Base-by-base conservation (phyloP, 176 grass and related monocot genomes). In the Calamus simplicifolius region DNA sequence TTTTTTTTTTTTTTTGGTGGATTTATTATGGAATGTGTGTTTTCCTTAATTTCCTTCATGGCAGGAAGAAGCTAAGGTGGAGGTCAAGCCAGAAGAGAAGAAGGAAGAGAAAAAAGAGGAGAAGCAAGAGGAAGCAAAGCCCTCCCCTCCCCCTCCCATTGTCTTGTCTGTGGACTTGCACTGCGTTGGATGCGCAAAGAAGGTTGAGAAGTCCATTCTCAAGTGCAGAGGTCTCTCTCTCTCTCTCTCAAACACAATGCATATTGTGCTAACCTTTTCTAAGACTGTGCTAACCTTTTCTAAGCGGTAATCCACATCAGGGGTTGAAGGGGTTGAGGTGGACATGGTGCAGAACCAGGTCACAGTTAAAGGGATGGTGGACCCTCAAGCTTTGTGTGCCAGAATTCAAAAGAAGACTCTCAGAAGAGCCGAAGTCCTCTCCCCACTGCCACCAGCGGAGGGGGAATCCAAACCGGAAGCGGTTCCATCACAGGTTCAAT, bases 101-200 rank as follows among this genome's bases (percentile, higher is more conserved):
- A 38, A 81, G 17, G 61, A 87, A 55, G 57, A 73, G 52, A 43
- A 62, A 27, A 51, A 63, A 35, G 63, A 68, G 19, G 63, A 68
- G 19, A 54, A 57, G 51, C 58, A 69, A 57, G 26, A 27, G 26
- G 30, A 74, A 35, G 52, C 64, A 49, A 62, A 79, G 0, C 82
- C 82, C 0, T 30, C 69, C 6, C 81, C 78, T 6, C 78, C 84
- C 3, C 63, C 68, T 8, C 75, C 79, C 0, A 52, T 83, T 26
- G 71, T 95, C 35, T 75, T 95, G 2, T 71, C 62, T 27, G 59
- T 95, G 15, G 69, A 85, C 59, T 69, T 95, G 58, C 90, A 95
- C 53, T 95, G 90, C 65, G 80, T 87, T 16, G 90, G 90, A 5
- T 95, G 90, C 67, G 69, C 82, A 25, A 89, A 78, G 81, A 85